Conservation (phyloP, 768 basidiomycete genomes). For the Tephrocybe sp. region DNA sequence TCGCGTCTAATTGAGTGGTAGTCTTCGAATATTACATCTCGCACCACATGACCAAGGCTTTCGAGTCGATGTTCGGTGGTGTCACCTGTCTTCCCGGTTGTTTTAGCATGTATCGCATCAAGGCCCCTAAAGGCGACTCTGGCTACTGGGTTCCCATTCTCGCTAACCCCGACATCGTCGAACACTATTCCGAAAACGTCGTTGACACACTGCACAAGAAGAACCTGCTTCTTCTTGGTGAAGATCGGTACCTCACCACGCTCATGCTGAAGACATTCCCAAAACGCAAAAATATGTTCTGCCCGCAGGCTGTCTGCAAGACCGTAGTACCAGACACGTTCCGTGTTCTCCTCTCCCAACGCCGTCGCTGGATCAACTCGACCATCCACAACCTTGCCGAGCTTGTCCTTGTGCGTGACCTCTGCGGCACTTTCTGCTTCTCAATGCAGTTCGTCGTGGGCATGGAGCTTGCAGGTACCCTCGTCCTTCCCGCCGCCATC, state of each 20-base stretch:
- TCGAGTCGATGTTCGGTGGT: constrained; percentile 99
- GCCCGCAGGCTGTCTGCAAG: constrained; percentile 98
- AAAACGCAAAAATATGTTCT: constrained; percentile 98
- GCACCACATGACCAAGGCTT: constrained; percentile 98
- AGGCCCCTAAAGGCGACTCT: constrained; percentile 93
- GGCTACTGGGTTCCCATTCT: constrained; percentile 99
- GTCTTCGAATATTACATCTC: constrained; percentile 99
- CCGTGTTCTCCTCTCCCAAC: constrained; percentile 89
- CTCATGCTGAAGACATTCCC: constrained; percentile 99
- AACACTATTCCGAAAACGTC: constrained; percentile 99
- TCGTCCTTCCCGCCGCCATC: constrained; percentile 96
- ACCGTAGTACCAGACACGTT: constrained; percentile 98
- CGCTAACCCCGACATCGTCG: constrained; percentile 97
- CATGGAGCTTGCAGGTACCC: constrained; percentile 96
- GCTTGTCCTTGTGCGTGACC: constrained; percentile 89
- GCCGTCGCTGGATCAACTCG: constrained; percentile 99
- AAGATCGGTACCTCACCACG: constrained; percentile 98
- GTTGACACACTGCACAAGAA: constrained; percentile 99
- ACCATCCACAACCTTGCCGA: constrained; percentile 98
- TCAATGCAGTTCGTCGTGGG: constrained; percentile 99
- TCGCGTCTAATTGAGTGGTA: constrained; percentile 29
- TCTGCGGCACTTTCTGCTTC: constrained; percentile 99
- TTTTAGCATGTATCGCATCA: constrained; percentile 99
- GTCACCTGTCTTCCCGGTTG: constrained; percentile 99
- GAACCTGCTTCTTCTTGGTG: constrained; percentile 94